Evolutionary conservation across 2,329 filamentous ascomycete species (phyloP).

Genomic region (Tympanopsis confertula): DNA sequence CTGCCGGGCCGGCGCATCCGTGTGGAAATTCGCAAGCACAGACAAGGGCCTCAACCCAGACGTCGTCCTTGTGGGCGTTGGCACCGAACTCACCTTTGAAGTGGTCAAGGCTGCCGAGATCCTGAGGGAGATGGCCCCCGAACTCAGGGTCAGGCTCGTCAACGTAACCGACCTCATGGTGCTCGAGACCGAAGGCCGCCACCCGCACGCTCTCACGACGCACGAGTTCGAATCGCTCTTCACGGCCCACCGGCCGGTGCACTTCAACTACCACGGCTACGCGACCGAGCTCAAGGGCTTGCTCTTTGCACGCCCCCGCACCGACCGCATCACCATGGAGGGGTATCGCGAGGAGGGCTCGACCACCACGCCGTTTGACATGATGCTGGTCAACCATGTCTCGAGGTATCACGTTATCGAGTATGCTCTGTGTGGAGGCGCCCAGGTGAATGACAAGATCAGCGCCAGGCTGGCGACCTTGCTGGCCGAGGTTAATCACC

Average conservation of each 20-base stretch:
- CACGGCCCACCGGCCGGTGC: conserved; percentile 38
- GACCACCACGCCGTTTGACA: conserved; percentile 59
- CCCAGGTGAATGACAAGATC: conserved; percentile 33
- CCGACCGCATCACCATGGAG: conserved; percentile 30
- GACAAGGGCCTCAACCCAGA: conserved; percentile 43
- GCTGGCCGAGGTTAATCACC: conserved; percentile 31
- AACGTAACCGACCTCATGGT: conserved; percentile 60
- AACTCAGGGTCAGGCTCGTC: conserved; percentile 44
- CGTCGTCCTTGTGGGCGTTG: conserved; percentile 52
- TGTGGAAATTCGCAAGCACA: conserved; percentile 51
- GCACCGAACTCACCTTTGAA: conserved; percentile 57
- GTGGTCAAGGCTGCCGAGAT: conserved; percentile 48
- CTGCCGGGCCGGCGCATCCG: conserved; percentile 43
- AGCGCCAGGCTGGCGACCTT: conserved; percentile 28
- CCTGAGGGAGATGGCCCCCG: conserved; percentile 33
- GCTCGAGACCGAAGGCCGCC: conserved; percentile 36
- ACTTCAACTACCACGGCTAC: conserved; percentile 62
- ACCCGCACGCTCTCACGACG: conserved; percentile 44
- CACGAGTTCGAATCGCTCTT: conserved; percentile 44
- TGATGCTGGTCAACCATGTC: conserved; percentile 53
- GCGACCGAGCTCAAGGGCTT: conserved; percentile 46
- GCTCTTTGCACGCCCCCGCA: conserved; percentile 40
- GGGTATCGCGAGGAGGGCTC: conserved; percentile 55
- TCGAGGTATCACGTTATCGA: conserved; percentile 47
- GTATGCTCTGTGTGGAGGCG: conserved; percentile 35